These are phyloP conservation scores for Pharnaceum exiguum DNA, from an alignment of 148 eudicot genomes.

Conservation along the genomic window DNA sequence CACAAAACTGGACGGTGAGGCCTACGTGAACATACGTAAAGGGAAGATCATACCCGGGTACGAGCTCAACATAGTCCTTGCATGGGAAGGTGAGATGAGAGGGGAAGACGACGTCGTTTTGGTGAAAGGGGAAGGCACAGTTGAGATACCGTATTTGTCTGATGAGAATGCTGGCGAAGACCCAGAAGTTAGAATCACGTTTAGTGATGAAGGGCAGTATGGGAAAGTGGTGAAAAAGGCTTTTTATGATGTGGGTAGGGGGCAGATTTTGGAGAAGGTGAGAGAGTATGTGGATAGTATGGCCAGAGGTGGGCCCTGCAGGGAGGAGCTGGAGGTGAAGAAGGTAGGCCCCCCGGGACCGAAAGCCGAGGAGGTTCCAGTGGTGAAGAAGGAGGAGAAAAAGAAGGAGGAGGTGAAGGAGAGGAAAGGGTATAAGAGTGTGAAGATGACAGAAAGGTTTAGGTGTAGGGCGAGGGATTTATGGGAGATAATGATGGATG, in stretches of 20 bases:
- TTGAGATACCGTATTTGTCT: slow-evolving; percentile 71
- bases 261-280: slow-evolving; percentile 49
- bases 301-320: slow-evolving; percentile 88
- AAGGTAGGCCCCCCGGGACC: slow-evolving; percentile 29
- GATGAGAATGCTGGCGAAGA: slow-evolving; percentile 87
- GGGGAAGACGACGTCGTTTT: slow-evolving; percentile 35
- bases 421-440: slow-evolving; percentile 79
- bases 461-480: slow-evolving; percentile 70
- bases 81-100: slow-evolving; percentile 65
- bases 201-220: slow-evolving; percentile 53
- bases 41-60: slow-evolving; percentile 94
- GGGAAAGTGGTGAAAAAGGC: slow-evolving; percentile 64
- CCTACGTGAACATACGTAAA: slow-evolving; percentile 85
- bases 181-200: slow-evolving; percentile 51
- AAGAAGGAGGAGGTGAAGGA: slow-evolving; percentile 34
- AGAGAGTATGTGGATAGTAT: slow-evolving; percentile 69
- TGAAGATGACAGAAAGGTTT: slow-evolving; percentile 79
- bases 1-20: slow-evolving; percentile 65
- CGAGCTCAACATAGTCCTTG: slow-evolving; percentile 45
- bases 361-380: slow-evolving; percentile 6
- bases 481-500: slow-evolving; percentile 95
- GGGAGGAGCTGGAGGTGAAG: slow-evolving; percentile 69
- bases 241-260: slow-evolving; percentile 51
- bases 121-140: slow-evolving; percentile 33
- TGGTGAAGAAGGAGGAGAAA: slow-evolving; percentile 19